Evolutionary conservation across 805 yeast genomes (phyloP).

Genomic region (Limtongia smithiae): DNA sequence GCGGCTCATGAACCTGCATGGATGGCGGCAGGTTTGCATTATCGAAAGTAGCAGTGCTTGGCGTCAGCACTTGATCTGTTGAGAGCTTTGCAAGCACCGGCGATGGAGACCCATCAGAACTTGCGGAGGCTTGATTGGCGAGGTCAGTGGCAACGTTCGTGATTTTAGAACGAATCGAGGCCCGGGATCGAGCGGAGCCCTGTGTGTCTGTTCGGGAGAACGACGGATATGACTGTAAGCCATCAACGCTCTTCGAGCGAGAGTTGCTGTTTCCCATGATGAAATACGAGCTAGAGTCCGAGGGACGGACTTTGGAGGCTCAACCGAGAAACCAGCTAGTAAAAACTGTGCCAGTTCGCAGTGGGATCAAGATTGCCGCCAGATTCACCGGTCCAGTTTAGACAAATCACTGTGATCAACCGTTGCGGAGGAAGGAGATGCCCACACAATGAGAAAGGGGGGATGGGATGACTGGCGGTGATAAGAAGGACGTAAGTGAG

Average conservation of each 20-base stretch:
- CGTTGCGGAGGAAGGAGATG: too few species aligned
- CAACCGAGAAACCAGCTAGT: too few species aligned
- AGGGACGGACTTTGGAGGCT: too few species aligned
- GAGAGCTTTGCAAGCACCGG: neutral
- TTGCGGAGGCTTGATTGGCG: neutral
- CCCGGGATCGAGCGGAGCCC: conserved; percentile 38
- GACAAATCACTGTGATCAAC: too few species aligned
- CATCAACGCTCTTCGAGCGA: conserved; percentile 32
- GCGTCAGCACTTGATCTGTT: neutral
- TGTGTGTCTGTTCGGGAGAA: conserved; percentile 43
- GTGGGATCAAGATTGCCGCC: too few species aligned
- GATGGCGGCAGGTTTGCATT: conserved; percentile 52
- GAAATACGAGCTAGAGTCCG: too few species aligned
- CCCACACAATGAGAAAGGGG: too few species aligned
- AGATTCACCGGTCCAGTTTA: too few species aligned
- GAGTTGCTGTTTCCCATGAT: conserved; percentile 41
- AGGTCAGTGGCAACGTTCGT: neutral
- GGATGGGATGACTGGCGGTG: too few species aligned
- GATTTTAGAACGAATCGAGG: conserved; percentile 33
- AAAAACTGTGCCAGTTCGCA: too few species aligned
- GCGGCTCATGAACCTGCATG: conserved; percentile 67
- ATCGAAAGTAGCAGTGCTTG: conserved; percentile 8
- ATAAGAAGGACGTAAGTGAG: too few species aligned
- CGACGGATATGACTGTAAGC: conserved; percentile 37
- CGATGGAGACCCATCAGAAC: neutral